Evolutionary conservation across 1,284 basidiomycete species (phyloP).

Genomic region (Cryptococcus sp.): DNA sequence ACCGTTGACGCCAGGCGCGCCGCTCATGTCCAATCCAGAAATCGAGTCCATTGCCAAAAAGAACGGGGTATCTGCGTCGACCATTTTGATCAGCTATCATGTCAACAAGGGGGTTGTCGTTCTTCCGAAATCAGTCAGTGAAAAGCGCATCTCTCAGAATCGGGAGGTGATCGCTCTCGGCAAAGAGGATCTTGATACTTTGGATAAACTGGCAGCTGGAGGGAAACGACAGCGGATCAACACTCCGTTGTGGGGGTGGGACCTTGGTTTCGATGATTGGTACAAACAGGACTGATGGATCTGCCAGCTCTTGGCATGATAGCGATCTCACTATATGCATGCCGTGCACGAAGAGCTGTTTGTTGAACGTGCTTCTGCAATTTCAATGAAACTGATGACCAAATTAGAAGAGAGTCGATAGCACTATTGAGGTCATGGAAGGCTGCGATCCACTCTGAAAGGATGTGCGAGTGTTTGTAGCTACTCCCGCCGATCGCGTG

Average conservation of each 20-base stretch:
- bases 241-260: slow-evolving; percentile 42
- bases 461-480: too few relatives aligned
- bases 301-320: too few relatives aligned
- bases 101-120: slow-evolving; percentile 56
- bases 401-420: too few relatives aligned
- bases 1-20: slow-evolving; percentile 36
- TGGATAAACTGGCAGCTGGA: slow-evolving; percentile 63
- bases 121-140: slow-evolving; percentile 72
- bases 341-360: too few relatives aligned
- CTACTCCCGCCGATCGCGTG: too few relatives aligned
- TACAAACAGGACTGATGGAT: slow-evolving; percentile 19
- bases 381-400: too few relatives aligned
- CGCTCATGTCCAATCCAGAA: slow-evolving; percentile 64
- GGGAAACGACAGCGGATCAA: slow-evolving; percentile 60
- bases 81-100: slow-evolving; percentile 45
- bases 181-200: slow-evolving; percentile 57
- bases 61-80: slow-evolving; percentile 58
- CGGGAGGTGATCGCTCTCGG: slow-evolving; percentile 51
- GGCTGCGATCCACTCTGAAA: too few relatives aligned
- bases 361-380: too few relatives aligned
- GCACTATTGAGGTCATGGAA: too few relatives aligned
- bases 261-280: slow-evolving; percentile 40
- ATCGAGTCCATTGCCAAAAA: slow-evolving; percentile 61
- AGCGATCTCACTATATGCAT: too few relatives aligned
- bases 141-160: slow-evolving; percentile 53